Evolutionary conservation across 2,329 filamentous ascomycete genomes (phyloP), one percentile per base, ranked within the genome.

Genomic region (Arthrobotrys sphaeroides): DNA sequence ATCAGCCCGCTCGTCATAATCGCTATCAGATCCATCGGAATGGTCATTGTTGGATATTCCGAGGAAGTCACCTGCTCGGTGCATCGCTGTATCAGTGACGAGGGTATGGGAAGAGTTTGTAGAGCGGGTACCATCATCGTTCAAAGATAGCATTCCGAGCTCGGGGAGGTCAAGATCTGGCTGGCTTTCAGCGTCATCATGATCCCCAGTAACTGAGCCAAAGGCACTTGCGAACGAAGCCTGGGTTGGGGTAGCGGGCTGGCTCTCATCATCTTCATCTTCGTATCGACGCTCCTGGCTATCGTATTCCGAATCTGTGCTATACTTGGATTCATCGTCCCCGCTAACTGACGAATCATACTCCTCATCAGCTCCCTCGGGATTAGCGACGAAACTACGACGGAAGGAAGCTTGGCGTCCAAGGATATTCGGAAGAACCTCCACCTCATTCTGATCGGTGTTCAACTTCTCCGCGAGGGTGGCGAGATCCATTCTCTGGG

Each of bases 271-370:
- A 45, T 82, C 81, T 38, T 79, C 78, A 68, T 87, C 84, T 65
- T 85, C 82, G 18, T 82, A 83, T 53, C 81, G 79, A 45, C 83
- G 82, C 93, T 90, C 36, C 92, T n/a, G n/a, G n/a, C 96, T 18
- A 92, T 94, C 78, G 97, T 92, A 43, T 13, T 75, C 72, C 3
- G 66, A 70, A n/a, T 75, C 72, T 1, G 72, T 66, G 31, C 72
- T 75, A 18, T 75, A 75, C 28, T 57, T 68, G 2, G 72, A 75
- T 31, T 57, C 62, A 28, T 75, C 72, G 33, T 75, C 72, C 18
- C 59, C 62, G 7, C 67, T 57, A 20, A 42, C 36, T 0, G 94
- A 92, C 42, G 95, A 88, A 82, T 98, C 94, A 5, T 94, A 94
- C 81, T 98, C 93, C 1, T 75, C 64, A 2, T 75, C 72, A 13